phyloP scores from a whole-genome alignment of 2,329 filamentous ascomycete genomes.

The Raffaelea albimanens region DNA sequence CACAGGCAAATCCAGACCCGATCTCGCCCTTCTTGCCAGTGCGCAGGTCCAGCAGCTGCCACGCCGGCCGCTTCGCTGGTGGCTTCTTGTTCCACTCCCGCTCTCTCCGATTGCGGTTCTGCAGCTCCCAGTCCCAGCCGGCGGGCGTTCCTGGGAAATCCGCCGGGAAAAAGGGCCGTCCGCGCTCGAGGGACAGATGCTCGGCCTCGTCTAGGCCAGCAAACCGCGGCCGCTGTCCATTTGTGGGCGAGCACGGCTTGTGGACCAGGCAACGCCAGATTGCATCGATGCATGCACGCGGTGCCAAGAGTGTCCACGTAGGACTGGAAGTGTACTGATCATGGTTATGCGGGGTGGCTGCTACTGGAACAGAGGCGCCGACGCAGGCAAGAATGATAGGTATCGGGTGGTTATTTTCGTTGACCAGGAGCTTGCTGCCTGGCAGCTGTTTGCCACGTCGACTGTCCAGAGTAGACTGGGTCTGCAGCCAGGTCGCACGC shows the following conservation, averaged over 20 bases:
- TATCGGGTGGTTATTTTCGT: constrained; percentile 60
- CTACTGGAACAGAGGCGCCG: not conserved
- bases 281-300: constrained; percentile 80
- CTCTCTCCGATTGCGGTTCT: constrained; percentile 50
- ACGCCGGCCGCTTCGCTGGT: constrained; percentile 71
- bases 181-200: constrained; percentile 74
- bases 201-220: constrained; percentile 71
- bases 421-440: constrained; percentile 50
- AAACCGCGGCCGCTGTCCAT: constrained; percentile 65
- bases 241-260: constrained; percentile 61
- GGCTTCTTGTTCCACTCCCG: constrained; percentile 65
- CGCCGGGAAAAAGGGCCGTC: constrained; percentile 72
- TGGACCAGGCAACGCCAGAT: constrained; percentile 84
- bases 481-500: constrained; percentile 54
- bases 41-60: constrained; percentile 65
- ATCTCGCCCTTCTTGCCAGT: constrained; percentile 69
- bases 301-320: constrained; percentile 71
- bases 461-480: constrained; percentile 73
- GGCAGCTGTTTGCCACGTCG: constrained; percentile 51
- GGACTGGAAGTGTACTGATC: constrained; percentile 1
- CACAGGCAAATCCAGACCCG: constrained; percentile 72
- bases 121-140: constrained; percentile 68
- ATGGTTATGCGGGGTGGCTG: constrained; percentile 33
- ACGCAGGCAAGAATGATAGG: constrained; percentile 58
- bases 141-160: constrained; percentile 74